Conservation (phyloP, 2,329 filamentous ascomycete genomes). For the Zymoseptoria crescenta region DNA sequence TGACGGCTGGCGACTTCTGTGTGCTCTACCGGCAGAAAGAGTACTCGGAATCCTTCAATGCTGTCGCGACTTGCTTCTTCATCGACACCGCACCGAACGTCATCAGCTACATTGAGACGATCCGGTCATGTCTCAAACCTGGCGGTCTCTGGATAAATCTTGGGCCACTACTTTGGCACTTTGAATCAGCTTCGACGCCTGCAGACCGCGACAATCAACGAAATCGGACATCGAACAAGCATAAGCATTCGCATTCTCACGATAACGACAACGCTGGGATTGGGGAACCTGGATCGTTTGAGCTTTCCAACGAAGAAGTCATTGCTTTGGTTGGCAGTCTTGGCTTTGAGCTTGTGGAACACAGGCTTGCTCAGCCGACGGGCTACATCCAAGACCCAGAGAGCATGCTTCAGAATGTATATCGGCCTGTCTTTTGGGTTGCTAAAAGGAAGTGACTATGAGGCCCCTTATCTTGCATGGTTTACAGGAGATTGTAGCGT, state of each 20-base stretch:
- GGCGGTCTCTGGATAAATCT: slow-evolving; percentile 83
- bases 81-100: slow-evolving; percentile 94
- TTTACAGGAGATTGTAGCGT: no score
- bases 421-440: slow-evolving; percentile 76
- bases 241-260: slow-evolving; percentile 1
- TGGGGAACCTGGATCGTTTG: slow-evolving; percentile 80
- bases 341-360: slow-evolving; percentile 60
- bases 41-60: slow-evolving; percentile 61
- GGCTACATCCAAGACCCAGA: slow-evolving; percentile 81
- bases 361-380: slow-evolving; percentile 51
- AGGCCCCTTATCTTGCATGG: no score
- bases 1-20: slow-evolving; percentile 89
- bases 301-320: slow-evolving; percentile 85
- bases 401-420: slow-evolving; percentile 81
- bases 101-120: slow-evolving; percentile 79
- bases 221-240: slow-evolving; percentile 23
- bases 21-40: slow-evolving; percentile 66
- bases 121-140: slow-evolving; percentile 65
- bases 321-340: slow-evolving; percentile 62
- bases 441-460: slow-evolving; percentile 56
- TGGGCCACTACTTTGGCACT: slow-evolving; percentile 92
- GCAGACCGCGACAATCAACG: slow-evolving; percentile 41
- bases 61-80: slow-evolving; percentile 87
- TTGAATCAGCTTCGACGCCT: slow-evolving; percentile 60
- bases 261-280: slow-evolving; percentile 41